Conservation (phyloP, 805 yeast species). For the Lipomyces sp. region DNA sequence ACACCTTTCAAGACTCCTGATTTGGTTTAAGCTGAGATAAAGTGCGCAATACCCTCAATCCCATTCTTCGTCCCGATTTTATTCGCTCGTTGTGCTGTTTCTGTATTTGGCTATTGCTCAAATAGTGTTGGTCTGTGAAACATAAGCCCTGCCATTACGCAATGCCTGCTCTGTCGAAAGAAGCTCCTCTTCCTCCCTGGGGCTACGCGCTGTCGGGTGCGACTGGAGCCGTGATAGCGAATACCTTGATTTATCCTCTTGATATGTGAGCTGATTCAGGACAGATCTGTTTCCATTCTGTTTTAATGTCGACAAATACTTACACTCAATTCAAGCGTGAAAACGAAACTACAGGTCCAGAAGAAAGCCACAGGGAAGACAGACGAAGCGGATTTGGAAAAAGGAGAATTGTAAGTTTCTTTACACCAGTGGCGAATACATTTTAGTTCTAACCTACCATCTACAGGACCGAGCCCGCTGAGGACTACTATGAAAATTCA, state of each 20-base stretch:
- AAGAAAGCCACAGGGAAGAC: slow-evolving; percentile 10
- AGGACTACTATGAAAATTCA: slow-evolving; percentile 50
- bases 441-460: background rate
- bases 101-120: background rate
- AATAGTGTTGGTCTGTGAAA: background rate
- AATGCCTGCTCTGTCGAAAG: slow-evolving; percentile 25
- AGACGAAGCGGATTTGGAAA: slow-evolving; percentile 12
- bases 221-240: slow-evolving; percentile 75
- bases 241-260: slow-evolving; percentile 73
- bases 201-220: slow-evolving; percentile 84
- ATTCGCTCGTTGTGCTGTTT: background rate
- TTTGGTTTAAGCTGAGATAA: too few species aligned
- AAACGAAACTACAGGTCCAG: slow-evolving; percentile 27
- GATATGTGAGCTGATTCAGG: slow-evolving; percentile 47
- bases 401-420: slow-evolving; percentile 3
- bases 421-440: too few species aligned
- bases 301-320: background rate
- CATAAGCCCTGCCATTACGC: background rate
- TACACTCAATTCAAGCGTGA: slow-evolving; percentile 3
- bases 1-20: too few species aligned
- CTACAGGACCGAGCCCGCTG: background rate
- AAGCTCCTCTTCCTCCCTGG: slow-evolving; percentile 47
- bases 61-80: too few species aligned
- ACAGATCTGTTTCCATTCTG: background rate
- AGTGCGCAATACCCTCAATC: too few species aligned